Evolutionary conservation across 257 asterid species (phyloP), one percentile per base, ranked within the genome.

Genomic region (Scutellaria barbata): DNA sequence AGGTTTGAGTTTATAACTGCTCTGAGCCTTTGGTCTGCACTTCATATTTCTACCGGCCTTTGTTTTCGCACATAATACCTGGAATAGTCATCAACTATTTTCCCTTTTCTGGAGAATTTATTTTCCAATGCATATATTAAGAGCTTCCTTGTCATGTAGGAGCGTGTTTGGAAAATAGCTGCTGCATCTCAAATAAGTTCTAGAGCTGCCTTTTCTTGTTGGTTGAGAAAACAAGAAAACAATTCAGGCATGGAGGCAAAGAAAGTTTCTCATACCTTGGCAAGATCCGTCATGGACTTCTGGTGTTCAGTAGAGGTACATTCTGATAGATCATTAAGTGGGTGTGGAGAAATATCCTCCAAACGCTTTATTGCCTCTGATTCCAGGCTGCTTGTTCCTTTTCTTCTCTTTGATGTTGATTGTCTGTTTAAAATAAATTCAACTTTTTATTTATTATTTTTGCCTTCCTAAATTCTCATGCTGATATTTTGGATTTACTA

Each of bases 161-260:
- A 92, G 88, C 98, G 98, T 30, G 77, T 83, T 76, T 92, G 98
- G 98, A 92, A 88, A 84, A 63, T 76, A 79, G 82, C 88, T 69
- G 90, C 95, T 63, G 90, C 96, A 67, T 76, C 92, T 71, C 92
- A 81, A 83, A 10, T 85, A 69, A 77, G 87, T 74, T 82, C 62
- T 66, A 86, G 56, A 74, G 96, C 76, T 72, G 91, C 96, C 41
- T 79, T 79, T 77, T 57, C 82, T 42, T 83, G 78, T 70, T 86
- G 64, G 66, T 69, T 74, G 81, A 84, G 90, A 72, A 81, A 78
- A 68, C 82, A 77, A 79, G 84, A 81, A 55, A 77, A 74, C 54
- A 72, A 41, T 68, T 74, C 74, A 40, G 66, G 69, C 66, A 63
- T 81, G 84, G 88, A 85, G 73, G 89, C 79, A 16, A 92, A 80